phyloP scores from a whole-genome alignment of 169 alveolate genomes.

The Cryptosporidium andersoni region DNA sequence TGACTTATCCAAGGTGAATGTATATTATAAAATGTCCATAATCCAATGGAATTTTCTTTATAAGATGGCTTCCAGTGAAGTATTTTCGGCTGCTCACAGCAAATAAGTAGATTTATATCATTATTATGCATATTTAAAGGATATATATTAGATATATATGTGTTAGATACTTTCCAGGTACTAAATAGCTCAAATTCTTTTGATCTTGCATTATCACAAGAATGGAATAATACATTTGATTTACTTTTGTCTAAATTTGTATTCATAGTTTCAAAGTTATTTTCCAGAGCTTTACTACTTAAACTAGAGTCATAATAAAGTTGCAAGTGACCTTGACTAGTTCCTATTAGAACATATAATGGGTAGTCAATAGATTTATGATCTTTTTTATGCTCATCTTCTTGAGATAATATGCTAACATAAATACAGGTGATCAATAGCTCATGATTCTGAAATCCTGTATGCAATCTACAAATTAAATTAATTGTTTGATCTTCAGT shows the following conservation, averaged over 20 bases:
- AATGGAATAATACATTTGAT: not conserved
- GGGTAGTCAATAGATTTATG: not conserved
- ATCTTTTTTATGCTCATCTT: not conserved
- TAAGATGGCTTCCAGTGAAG: slow-evolving; percentile 2
- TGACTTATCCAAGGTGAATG: slow-evolving; percentile 51
- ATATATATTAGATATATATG: slow-evolving; percentile 22
- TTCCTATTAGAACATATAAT: slow-evolving; percentile 27
- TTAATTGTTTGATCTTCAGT: not conserved
- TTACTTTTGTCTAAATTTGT: not conserved
- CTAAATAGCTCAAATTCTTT: slow-evolving; percentile 7
- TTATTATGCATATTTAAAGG: slow-evolving; percentile 17
- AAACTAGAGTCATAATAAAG: slow-evolving; percentile 4
- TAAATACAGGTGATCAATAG: slow-evolving; percentile 19
- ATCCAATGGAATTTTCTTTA: slow-evolving; percentile 24
- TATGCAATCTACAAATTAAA: slow-evolving; percentile 10
- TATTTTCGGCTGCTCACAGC: slow-evolving; percentile 63
- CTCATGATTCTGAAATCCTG: slow-evolving; percentile 39
- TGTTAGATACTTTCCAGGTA: slow-evolving; percentile 60
- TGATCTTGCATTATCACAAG: not conserved
- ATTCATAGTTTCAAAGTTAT: not conserved
- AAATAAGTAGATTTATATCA: slow-evolving; percentile 46
- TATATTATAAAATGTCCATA: slow-evolving; percentile 60
- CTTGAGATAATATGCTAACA: slow-evolving; percentile 4
- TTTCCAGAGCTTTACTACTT: not conserved
- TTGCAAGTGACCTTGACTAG: slow-evolving; percentile 53